Percentiles rank a stretch among this genome's conserved stretches.
Conservation (phyloP, 805 yeast species). For the Blastobotrys terrestris region DNA sequence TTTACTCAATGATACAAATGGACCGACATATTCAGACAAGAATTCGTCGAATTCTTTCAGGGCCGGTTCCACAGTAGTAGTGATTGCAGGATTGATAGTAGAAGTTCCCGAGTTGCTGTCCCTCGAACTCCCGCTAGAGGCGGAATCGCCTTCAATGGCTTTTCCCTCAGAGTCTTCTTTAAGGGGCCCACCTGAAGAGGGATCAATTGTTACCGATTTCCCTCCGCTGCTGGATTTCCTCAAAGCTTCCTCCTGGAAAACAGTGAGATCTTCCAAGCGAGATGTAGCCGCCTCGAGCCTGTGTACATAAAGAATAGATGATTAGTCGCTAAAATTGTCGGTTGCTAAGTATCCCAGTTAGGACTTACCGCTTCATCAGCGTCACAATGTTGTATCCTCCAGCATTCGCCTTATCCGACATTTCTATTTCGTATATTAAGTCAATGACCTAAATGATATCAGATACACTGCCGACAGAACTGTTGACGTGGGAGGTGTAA, state of each 20-base stretch:
- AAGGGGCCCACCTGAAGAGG: slow-evolving; percentile 16
- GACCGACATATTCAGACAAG: slow-evolving; percentile 46
- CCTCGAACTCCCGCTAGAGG: background rate
- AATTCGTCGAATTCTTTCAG: slow-evolving; percentile 47
- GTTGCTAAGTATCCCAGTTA: background rate
- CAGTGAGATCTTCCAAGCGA: slow-evolving; percentile 81
- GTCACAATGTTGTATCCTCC: slow-evolving; percentile 82
- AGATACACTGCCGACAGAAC: background rate
- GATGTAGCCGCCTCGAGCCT: slow-evolving; percentile 91
- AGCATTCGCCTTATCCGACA: slow-evolving; percentile 1
- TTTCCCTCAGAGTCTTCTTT: slow-evolving; percentile 6
- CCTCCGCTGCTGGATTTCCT: slow-evolving; percentile 16
- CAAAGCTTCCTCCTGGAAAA: slow-evolving; percentile 60
- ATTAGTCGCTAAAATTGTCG: background rate
- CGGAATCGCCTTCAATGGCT: background rate
- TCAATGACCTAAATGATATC: background rate
- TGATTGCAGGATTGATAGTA: background rate
- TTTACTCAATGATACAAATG: slow-evolving; percentile 50
- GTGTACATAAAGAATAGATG: slow-evolving; percentile 12
- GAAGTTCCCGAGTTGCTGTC: slow-evolving; percentile 7
- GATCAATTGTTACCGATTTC: slow-evolving; percentile 6
- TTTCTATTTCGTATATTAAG: background rate
- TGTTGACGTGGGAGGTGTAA: background rate
- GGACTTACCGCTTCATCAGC: slow-evolving; percentile 55
- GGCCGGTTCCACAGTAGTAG: slow-evolving; percentile 9